Evolutionary conservation across 2,329 filamentous ascomycete species (phyloP).

Genomic region (Diaporthe sp.): DNA sequence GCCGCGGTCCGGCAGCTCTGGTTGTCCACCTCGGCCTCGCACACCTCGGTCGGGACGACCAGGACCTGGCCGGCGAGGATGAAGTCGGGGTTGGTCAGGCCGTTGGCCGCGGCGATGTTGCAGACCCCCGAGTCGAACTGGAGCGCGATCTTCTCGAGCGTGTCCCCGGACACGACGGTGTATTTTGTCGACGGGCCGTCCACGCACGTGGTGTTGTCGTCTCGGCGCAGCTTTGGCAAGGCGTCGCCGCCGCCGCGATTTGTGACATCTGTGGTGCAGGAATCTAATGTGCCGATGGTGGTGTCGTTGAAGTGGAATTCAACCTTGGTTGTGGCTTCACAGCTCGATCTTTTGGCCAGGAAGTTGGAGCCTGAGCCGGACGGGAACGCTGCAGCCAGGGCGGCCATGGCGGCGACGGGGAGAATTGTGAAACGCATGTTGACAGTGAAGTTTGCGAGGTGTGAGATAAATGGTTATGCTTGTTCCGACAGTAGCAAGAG

Average conservation of each 20-base stretch:
- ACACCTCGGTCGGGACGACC: constrained; percentile 17
- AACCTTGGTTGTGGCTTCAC: not conserved
- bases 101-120: constrained; percentile 23
- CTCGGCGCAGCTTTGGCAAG: not conserved
- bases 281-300: not conserved
- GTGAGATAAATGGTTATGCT: not conserved
- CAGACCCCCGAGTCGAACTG: constrained; percentile 29
- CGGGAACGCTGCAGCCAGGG: constrained; percentile 13
- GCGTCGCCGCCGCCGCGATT: not conserved
- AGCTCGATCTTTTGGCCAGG: constrained; percentile 3
- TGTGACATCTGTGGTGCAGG: constrained; percentile 19
- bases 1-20: constrained; percentile 3
- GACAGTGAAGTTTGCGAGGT: not conserved
- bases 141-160: constrained; percentile 29
- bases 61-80: constrained; percentile 12
- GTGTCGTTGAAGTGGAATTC: constrained; percentile 33
- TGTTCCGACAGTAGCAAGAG: not conserved
- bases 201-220: constrained; percentile 5
- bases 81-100: constrained; percentile 19
- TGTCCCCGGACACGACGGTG: constrained; percentile 21
- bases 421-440: constrained; percentile 18
- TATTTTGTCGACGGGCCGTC: constrained; percentile 13
- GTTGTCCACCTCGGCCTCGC: constrained; percentile 25
- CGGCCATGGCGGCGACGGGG: not conserved
- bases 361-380: not conserved